Evolutionary conservation across 2,329 filamentous ascomycete genomes (phyloP).

Genomic region (Neofusicoccum ribis): DNA sequence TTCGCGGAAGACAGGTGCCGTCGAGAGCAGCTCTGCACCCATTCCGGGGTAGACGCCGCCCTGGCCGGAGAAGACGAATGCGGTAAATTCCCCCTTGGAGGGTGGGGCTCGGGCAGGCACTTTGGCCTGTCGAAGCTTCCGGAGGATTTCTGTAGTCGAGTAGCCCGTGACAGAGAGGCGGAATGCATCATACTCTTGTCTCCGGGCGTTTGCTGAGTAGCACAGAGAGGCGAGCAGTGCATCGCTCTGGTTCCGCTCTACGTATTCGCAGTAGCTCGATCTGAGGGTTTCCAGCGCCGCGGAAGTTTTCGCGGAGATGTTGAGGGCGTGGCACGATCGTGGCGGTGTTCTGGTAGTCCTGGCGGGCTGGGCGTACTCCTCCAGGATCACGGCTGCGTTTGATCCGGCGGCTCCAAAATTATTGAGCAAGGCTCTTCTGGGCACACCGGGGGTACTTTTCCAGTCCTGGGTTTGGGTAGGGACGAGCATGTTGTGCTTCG

Average conservation of each 20-base stretch:
- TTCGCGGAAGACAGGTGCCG: slow-evolving; percentile 19
- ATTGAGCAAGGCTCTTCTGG: slow-evolving; percentile 23
- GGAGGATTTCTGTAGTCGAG: background rate
- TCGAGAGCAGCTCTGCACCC: slow-evolving; percentile 19
- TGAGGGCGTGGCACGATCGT: background rate
- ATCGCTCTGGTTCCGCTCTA: background rate
- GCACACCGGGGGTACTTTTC: slow-evolving; percentile 15
- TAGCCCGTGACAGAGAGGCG: background rate
- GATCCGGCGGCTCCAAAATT: slow-evolving; percentile 28
- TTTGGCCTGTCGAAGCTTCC: background rate
- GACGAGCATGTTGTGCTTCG: slow-evolving; percentile 23
- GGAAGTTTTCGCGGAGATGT: background rate
- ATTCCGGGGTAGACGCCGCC: slow-evolving; percentile 19
- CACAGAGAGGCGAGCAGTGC: background rate
- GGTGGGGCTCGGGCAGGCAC: background rate
- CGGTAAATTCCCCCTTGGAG: background rate
- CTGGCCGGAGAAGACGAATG: slow-evolving; percentile 22
- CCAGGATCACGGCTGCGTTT: slow-evolving; percentile 25
- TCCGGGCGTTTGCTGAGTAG: background rate
- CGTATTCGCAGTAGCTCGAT: background rate
- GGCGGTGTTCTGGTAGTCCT: background rate
- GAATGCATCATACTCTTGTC: background rate
- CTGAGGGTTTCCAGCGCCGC: background rate
- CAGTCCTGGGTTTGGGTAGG: slow-evolving; percentile 17
- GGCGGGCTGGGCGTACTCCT: background rate